phyloP scores from a whole-genome alignment of 352 stramenopile species.

The Globisporangium mamillatum region DNA sequence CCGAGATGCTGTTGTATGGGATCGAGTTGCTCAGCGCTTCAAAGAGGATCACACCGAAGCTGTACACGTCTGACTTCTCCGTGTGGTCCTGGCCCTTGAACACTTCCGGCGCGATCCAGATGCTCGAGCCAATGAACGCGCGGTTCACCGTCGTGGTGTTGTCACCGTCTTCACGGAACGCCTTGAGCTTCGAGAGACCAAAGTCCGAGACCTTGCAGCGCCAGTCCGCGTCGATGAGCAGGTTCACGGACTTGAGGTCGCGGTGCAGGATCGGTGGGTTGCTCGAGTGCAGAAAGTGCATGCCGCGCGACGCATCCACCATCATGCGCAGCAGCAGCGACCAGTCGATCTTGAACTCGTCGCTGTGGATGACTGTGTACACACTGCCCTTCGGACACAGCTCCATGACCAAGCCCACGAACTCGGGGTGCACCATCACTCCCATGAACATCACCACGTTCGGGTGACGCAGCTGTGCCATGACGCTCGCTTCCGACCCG shows the following conservation, averaged over 20 bases:
- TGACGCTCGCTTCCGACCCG: conserved; percentile 75
- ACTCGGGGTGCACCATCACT: conserved; percentile 85
- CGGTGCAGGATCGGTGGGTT: conserved; percentile 87
- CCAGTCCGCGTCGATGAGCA: conserved; percentile 88
- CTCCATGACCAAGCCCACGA: conserved; percentile 88
- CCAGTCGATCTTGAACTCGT: conserved; percentile 84
- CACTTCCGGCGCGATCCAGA: conserved; percentile 90
- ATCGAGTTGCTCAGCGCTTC: conserved; percentile 61
- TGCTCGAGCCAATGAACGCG: conserved; percentile 79
- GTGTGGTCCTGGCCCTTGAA: conserved; percentile 86
- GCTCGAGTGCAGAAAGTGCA: conserved; percentile 91
- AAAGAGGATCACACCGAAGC: conserved; percentile 83
- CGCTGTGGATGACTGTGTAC: conserved; percentile 76
- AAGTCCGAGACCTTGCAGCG: conserved; percentile 90
- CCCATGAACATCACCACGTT: conserved; percentile 92
- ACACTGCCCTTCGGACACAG: conserved; percentile 84
- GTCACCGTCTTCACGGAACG: conserved; percentile 61
- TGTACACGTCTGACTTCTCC: conserved; percentile 89
- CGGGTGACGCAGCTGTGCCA: conserved; percentile 78
- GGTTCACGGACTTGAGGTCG: conserved; percentile 89
- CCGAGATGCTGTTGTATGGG: conserved; percentile 75
- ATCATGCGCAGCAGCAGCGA: conserved; percentile 84
- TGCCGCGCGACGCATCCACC: conserved; percentile 82
- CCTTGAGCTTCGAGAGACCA: conserved; percentile 84
- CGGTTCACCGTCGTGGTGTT: conserved; percentile 32